Evolutionary conservation across 495 filamentous ascomycete species (phyloP), one percentile per base, ranked within the genome.

Genomic region (Astrothelium macrocarpum): DNA sequence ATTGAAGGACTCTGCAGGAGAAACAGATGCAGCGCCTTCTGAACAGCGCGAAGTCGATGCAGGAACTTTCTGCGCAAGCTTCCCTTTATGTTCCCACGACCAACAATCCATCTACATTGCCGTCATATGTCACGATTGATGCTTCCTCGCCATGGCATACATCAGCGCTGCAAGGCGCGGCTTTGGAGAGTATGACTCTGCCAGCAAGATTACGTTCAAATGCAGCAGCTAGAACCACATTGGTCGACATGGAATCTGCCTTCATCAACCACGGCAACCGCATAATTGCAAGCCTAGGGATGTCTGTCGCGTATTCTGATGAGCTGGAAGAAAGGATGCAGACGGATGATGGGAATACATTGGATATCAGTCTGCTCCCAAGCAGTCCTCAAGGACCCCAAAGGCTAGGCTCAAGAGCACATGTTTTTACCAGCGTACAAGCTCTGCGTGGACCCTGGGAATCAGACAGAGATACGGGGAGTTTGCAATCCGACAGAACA

Each of bases 21-120:
- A 66, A 62, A 56, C 65, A 68, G 60, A 43, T 73, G 39, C 66
- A 71, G 62, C 69, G 72, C 34, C 45, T 67, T 16, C 68, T 63
- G 42, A 94, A 95, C 76, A 83, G 84, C 61, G 89, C 90, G 10
- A 81, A 83, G 65, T 84, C 87, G 9, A 65, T 94, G 2, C 76
- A 81, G 32, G 81, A 87, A 60, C 79, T 90, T 7, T 83, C 88
- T 45, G 78, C 83, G 26, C 83, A 88, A 65, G 84, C 87, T 10
- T 90, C 88, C 14, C 76, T 97, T 18, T 89, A 94, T 68, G 79
- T 95, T 39, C 94, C 94, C 0, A 77, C 97, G 42, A 79, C 87
- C 2, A 73, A 87, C 29, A 83, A 84, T 5, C 81, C 85, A 1
- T 70, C 65, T 32, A 72, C 71, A 28, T 66, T 90, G 31, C 88